Evolutionary conservation across 192 early-diverging fungal genomes (phyloP), one percentile per base, ranked within the genome.

Genomic region (Backusella westeae): DNA sequence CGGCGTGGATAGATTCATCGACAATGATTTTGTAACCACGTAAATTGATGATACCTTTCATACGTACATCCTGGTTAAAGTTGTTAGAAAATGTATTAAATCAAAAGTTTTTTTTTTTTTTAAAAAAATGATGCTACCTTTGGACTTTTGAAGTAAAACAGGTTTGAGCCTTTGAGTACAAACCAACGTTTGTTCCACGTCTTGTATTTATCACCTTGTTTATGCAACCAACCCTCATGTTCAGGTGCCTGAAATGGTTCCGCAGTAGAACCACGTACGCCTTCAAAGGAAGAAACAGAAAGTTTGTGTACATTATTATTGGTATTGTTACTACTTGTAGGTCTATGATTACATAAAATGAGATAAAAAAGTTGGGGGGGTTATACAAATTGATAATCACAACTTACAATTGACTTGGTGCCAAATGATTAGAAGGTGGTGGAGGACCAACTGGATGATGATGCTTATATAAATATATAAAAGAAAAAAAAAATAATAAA

Each of bases 131-230:
- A 59, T 56, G 6, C 1, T 70, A 78, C 78, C 75, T 86, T 86
- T 35, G 85, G 87, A 35, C 82, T 82, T 69, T 90, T 89, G 73
- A 91, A 88, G 71, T 90, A 90, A 69, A 84, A 91, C 26, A 91
- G 73, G 29, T 86, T 85, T 0, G 80, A 75, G 3, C 86, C 89
- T 69, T 91, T 89, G 39, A 91, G 81, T 39, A 91, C 85, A 78
- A 88, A 91, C 86, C 84, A 91, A n/a, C 90, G 81, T 36, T 83
- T 87, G 75, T 90, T 89, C 88, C 88, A 91, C 0, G 84, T 87
- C 21, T 84, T 85, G 72, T 91, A 90, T 29, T 83, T 85, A 44
- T 88, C 89, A 6, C 86, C 82, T 66, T 88, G 85, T 71, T 91
- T 91, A 72, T 88, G 84, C 39, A 91, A 81, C 82, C 83, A 90